These are phyloP conservation scores for Neurospora sublineolata DNA, from an alignment of 495 filamentous ascomycete species.

Conservation along the genomic window DNA sequence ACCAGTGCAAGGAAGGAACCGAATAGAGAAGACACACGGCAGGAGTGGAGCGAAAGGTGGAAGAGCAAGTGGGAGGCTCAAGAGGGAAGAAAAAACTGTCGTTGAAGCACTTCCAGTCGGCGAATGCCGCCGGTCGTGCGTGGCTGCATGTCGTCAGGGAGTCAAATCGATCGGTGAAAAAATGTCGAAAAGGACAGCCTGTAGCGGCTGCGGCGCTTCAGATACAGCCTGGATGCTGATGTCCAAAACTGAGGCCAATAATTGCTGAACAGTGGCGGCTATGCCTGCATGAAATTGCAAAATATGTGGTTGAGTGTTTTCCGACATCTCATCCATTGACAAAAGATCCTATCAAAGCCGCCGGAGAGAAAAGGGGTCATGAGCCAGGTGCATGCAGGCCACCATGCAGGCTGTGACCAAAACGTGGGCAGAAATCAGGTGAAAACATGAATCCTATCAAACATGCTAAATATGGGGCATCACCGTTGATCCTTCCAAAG, in stretches of 20 bases:
- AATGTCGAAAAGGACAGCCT: not conserved
- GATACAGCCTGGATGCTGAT: not conserved
- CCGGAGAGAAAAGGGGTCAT: not conserved
- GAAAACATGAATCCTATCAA: not conserved
- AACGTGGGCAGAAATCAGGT: not conserved
- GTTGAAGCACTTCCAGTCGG: not conserved
- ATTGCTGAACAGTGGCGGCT: not conserved
- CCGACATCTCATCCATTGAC: not conserved
- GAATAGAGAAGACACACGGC: not conserved
- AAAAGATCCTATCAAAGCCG: not conserved
- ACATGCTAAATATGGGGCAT: not conserved
- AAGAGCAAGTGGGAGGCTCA: not conserved
- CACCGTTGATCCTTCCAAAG: not conserved
- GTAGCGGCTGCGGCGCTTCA: not conserved
- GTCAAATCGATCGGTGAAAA: not conserved
- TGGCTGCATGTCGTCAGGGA: not conserved
- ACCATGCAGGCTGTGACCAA: not conserved
- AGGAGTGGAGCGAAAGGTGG: not conserved
- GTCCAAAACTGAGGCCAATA: not conserved
- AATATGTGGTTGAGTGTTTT: not conserved
- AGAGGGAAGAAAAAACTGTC: not conserved
- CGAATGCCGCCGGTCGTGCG: not conserved
- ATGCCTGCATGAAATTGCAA: not conserved
- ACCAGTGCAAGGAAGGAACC: not conserved
- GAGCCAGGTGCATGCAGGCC: not conserved